These are phyloP conservation scores for Microcera coccophila DNA, from an alignment of 2,329 filamentous ascomycete species.

Conservation along the genomic window DNA sequence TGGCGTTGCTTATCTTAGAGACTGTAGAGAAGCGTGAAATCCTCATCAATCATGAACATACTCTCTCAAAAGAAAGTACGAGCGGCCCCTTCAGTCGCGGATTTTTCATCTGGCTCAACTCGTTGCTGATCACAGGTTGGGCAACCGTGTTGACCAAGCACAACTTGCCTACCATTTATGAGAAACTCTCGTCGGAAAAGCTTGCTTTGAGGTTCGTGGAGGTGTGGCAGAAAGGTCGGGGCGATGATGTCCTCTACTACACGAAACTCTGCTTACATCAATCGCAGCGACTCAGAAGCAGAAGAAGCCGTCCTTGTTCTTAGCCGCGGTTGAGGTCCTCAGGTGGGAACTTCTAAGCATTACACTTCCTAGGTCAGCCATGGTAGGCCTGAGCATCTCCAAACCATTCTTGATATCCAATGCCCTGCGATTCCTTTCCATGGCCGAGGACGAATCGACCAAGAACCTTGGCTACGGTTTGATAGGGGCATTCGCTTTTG, in stretches of 20 bases:
- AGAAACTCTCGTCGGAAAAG: slow-evolving; percentile 28
- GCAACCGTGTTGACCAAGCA: slow-evolving; percentile 30
- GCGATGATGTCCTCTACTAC: background rate
- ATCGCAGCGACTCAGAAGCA: slow-evolving; percentile 10
- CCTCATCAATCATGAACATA: slow-evolving; percentile 36
- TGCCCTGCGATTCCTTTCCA: slow-evolving; percentile 25
- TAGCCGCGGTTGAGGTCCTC: slow-evolving; percentile 22
- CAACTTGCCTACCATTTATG: slow-evolving; percentile 28
- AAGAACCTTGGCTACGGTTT: slow-evolving; percentile 30
- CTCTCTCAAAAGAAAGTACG: slow-evolving; percentile 47
- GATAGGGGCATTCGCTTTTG: slow-evolving; percentile 30
- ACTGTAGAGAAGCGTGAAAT: slow-evolving; percentile 31
- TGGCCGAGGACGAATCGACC: slow-evolving; percentile 21
- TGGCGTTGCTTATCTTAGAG: slow-evolving; percentile 26
- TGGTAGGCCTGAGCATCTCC: slow-evolving; percentile 29
- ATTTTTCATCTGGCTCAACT: slow-evolving; percentile 35
- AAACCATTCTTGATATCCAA: slow-evolving; percentile 31
- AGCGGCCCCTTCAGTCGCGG: slow-evolving; percentile 34
- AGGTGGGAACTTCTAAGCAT: slow-evolving; percentile 31
- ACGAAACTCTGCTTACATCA: slow-evolving; percentile 3
- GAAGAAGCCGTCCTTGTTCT: slow-evolving; percentile 25
- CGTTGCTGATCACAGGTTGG: slow-evolving; percentile 47
- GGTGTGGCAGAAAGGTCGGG: slow-evolving; percentile 23
- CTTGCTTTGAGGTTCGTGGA: slow-evolving; percentile 21
- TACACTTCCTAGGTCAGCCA: slow-evolving; percentile 24